Percentiles rank a stretch among this genome's conserved stretches.
These are phyloP conservation scores for Tricladium varicosporioides DNA, from an alignment of 2,329 filamentous ascomycete species.

Conservation along the genomic window DNA sequence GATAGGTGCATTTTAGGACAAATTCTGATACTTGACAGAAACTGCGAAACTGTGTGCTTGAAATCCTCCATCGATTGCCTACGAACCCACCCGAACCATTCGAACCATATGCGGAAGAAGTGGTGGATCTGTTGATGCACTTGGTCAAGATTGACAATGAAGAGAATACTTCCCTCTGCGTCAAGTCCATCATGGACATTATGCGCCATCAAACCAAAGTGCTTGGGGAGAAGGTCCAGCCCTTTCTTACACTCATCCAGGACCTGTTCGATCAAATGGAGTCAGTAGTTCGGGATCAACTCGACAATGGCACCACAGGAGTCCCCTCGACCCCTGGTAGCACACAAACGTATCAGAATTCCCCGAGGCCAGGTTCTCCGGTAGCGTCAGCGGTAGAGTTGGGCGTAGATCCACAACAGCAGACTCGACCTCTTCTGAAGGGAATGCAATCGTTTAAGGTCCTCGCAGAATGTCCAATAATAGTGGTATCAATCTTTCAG, in stretches of 20 bases:
- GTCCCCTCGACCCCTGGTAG: constrained; percentile 66
- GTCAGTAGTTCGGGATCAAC: constrained; percentile 88
- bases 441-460: constrained; percentile 99
- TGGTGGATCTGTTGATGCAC: constrained; percentile 86
- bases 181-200: constrained; percentile 97
- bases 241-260: constrained; percentile 87
- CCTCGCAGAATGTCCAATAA: constrained; percentile 94
- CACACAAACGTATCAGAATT: constrained; percentile 70
- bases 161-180: constrained; percentile 96
- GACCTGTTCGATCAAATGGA: constrained; percentile 97
- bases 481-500: constrained; percentile 97
- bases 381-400: constrained; percentile 80
- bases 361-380: constrained; percentile 85
- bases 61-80: constrained; percentile 85
- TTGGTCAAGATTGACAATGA: constrained; percentile 92
- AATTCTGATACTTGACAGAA: constrained; percentile 49
- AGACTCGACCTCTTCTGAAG: constrained; percentile 76
- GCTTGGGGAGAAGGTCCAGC: constrained; percentile 77
- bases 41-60: constrained; percentile 88
- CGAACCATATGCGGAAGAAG: constrained; percentile 83
- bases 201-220: constrained; percentile 89
- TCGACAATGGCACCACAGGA: constrained; percentile 71
- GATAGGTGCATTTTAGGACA: no score
- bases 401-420: constrained; percentile 76
- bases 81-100: constrained; percentile 75